Percentiles rank a stretch among this genome's conserved stretches.
These are phyloP conservation scores for Phytopythium mirpurense DNA, from an alignment of 352 stramenopile genomes.

Conservation along the genomic window DNA sequence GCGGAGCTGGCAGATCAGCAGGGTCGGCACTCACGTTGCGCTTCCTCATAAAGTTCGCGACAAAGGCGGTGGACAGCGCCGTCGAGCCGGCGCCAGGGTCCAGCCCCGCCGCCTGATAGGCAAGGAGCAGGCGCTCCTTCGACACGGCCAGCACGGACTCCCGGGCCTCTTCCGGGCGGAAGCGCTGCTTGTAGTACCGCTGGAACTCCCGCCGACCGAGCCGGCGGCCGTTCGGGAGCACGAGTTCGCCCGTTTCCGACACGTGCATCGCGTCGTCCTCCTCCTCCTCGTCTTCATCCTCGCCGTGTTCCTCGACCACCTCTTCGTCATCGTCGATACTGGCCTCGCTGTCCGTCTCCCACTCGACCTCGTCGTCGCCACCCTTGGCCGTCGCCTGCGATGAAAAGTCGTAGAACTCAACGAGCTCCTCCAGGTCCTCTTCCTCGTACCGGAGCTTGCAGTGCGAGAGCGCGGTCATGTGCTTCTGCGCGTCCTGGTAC, in stretches of 20 bases:
- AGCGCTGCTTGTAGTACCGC: conserved; percentile 89
- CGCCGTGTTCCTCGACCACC: conserved; percentile 41
- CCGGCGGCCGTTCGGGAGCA: conserved; percentile 76
- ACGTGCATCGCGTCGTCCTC: conserved; percentile 60
- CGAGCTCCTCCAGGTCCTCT: conserved; percentile 85
- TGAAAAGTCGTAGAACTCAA: conserved; percentile 91
- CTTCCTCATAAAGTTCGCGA: conserved; percentile 76
- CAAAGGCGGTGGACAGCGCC: conserved; percentile 71
- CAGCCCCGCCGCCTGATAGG: conserved; percentile 68
- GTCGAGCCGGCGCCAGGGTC: conserved; percentile 51
- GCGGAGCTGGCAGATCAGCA: neutral
- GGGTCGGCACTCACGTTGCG: conserved; percentile 41
- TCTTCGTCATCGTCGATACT: conserved; percentile 73
- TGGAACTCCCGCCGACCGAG: conserved; percentile 87
- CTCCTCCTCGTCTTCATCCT: conserved; percentile 38
- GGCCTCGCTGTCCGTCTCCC: conserved; percentile 80
- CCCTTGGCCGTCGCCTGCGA: conserved; percentile 43
- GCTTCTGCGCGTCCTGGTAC: conserved; percentile 90
- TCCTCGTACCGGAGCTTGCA: conserved; percentile 91
- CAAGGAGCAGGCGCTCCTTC: conserved; percentile 72
- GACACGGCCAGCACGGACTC: conserved; percentile 71
- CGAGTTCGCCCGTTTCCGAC: conserved; percentile 86
- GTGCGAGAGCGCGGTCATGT: conserved; percentile 92
- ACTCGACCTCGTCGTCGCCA: conserved; percentile 38
- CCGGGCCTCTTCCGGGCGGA: conserved; percentile 71